These are phyloP conservation scores for Phanerochaete carnosa DNA, from an alignment of 768 basidiomycete genomes.

Conservation along the genomic window DNA sequence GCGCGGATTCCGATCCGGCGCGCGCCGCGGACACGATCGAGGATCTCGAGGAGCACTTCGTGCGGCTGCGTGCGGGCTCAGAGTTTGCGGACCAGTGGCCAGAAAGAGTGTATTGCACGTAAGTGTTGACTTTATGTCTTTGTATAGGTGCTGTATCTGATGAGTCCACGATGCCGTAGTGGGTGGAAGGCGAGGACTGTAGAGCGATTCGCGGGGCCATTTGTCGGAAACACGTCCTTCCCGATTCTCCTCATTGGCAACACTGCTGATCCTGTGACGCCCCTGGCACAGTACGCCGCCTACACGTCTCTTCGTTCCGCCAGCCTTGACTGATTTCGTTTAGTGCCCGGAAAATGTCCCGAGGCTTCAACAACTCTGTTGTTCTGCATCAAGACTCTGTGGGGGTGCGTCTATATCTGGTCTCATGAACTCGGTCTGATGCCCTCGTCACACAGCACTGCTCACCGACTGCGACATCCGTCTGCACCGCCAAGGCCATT, in stretches of 20 bases:
- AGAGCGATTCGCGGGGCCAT: background rate
- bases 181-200: background rate
- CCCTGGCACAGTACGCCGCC: slow-evolving; percentile 9
- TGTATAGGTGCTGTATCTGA: background rate
- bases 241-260: slow-evolving; percentile 13
- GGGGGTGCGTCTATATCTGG: slow-evolving; percentile 1
- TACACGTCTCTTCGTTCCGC: too few relatives aligned
- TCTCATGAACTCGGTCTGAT: background rate
- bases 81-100: background rate
- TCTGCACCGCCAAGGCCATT: slow-evolving; percentile 20
- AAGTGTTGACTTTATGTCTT: background rate
- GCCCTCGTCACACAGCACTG: slow-evolving; percentile 11
- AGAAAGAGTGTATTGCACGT: background rate
- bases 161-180: background rate
- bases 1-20: background rate
- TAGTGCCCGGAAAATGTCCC: slow-evolving; percentile 3
- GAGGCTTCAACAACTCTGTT: slow-evolving; percentile 4
- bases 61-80: background rate
- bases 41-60: background rate
- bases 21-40: background rate
- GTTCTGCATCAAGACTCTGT: slow-evolving; percentile 8
- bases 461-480: slow-evolving; percentile 16
- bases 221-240: background rate
- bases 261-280: slow-evolving; percentile 19
- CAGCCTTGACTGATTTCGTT: background rate